phyloP scores from a whole-genome alignment of 352 stramenopile species.

The Pelagophyceae sp. region DNA sequence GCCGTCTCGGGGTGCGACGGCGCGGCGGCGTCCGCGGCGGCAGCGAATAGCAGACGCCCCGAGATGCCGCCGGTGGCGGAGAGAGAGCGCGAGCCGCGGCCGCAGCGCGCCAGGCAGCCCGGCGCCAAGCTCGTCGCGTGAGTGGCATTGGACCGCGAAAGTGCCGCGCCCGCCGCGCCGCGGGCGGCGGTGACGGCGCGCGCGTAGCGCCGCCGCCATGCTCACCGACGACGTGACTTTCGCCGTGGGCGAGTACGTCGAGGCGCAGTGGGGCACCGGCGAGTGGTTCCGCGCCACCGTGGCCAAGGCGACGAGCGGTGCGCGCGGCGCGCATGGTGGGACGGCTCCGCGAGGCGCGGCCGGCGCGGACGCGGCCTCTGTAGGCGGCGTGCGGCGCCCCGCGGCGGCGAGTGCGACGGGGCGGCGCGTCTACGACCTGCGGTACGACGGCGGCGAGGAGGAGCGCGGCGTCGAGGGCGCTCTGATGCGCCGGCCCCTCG shows the following conservation, averaged over 20 bases:
- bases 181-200: too few species aligned
- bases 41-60: not conserved
- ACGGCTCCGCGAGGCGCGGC: too few species aligned
- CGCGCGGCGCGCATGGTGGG: too few species aligned
- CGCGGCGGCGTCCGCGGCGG: too few species aligned
- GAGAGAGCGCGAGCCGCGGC: too few species aligned
- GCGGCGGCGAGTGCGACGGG: too few species aligned
- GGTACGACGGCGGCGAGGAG: conserved; percentile 6
- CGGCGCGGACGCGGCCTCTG: not conserved
- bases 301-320: not conserved
- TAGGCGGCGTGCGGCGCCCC: too few species aligned
- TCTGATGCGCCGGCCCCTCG: not conserved
- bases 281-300: not conserved
- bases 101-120: too few species aligned
- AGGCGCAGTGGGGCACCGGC: not conserved
- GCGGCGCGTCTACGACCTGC: not conserved
- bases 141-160: not conserved
- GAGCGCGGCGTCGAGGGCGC: not conserved
- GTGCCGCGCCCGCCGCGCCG: not conserved
- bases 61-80: not conserved
- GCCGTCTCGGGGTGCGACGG: not conserved
- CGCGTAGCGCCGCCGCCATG: not conserved
- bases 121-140: not conserved
- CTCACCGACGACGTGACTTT: not conserved
- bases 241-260: not conserved